phyloP scores from a whole-genome alignment of 2,329 filamentous ascomycete species.

The Thermomyces lanuginosus region DNA sequence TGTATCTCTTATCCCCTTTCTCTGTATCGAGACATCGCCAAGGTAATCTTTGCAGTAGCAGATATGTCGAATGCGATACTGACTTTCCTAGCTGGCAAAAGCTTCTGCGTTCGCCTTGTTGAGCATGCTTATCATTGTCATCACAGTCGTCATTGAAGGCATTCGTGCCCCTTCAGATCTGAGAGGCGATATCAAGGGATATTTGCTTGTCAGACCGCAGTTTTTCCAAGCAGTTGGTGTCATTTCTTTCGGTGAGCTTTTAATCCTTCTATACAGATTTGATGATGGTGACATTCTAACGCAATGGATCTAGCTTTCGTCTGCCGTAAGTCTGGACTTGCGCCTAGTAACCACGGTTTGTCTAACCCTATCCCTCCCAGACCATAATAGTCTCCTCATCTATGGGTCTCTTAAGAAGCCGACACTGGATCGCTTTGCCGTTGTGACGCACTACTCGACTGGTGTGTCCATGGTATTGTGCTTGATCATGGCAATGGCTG shows the following conservation, averaged over 20 bases:
- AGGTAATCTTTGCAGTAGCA: slow-evolving; percentile 38
- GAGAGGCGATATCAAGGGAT: slow-evolving; percentile 53
- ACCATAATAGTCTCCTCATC: slow-evolving; percentile 94
- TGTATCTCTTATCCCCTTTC: slow-evolving; percentile 81
- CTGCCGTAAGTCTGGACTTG: slow-evolving; percentile 35
- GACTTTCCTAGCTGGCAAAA: slow-evolving; percentile 60
- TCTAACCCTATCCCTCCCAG: slow-evolving; percentile 20
- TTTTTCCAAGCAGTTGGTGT: slow-evolving; percentile 94
- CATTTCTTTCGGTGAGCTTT: slow-evolving; percentile 71
- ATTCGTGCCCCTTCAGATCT: slow-evolving; percentile 54
- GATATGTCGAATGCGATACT: slow-evolving; percentile 9
- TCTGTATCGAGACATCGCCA: slow-evolving; percentile 89
- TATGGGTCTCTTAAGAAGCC: slow-evolving; percentile 90
- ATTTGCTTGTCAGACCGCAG: slow-evolving; percentile 65
- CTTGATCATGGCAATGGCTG: slow-evolving; percentile 68
- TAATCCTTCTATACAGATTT: slow-evolving; percentile 3
- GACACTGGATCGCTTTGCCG: slow-evolving; percentile 85
- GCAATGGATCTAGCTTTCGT: slow-evolving; percentile 43
- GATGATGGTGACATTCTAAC: slow-evolving; percentile 25
- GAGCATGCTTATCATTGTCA: slow-evolving; percentile 80
- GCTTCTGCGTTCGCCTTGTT: slow-evolving; percentile 83
- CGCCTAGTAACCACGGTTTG: slow-evolving; percentile 1
- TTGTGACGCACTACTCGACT: slow-evolving; percentile 87
- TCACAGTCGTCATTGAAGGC: slow-evolving; percentile 76
- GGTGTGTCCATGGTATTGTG: slow-evolving; percentile 83